Base-by-base conservation (phyloP, 768 basidiomycete species). In the Boletus sp. region DNA sequence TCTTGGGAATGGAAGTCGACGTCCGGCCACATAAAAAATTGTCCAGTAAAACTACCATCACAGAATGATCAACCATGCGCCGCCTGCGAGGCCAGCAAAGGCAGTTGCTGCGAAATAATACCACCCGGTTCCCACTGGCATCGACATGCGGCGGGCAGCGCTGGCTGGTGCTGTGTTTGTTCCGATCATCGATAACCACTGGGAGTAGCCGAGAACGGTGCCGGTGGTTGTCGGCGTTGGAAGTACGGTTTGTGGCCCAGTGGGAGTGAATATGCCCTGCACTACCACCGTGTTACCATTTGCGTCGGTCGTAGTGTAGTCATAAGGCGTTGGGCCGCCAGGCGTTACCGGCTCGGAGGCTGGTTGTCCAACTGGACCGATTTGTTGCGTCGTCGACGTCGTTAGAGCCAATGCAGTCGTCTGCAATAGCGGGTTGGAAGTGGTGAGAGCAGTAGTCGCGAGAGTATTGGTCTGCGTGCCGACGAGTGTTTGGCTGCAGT, bases 341-440 rank as follows among this genome's bases (percentile, higher is more conserved):
- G 80, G 72, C 3, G 69, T 63, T 21, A 59, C 67, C 3, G 66
- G 69, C 25, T 70, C 72, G 5, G 78, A 30, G 3, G 63, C 74
- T 23, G 83, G 83, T 58, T 79, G 77, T 7, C 78, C 86, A 0
- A 87, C 85, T 4, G 84, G 66, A 23, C 51, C 70, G 50, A 45
- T 62, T 13, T 43, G 54, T n/a, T 40, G 50, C 25, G 63, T 7
- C 9, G 71, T 49, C 17, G 71, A 48, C 5, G 63, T 41, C 6
- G 66, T 63, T 1, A 65, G 50, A 2, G 65, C 29, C n/a, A 64
- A 19, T 9, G 64, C 34, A 0, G 71, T 56, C 2, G 70, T 57
- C 32, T 41, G 56, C 14, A 25, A 11, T 8, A 51, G 41, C 17
- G 68, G 23, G 44, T 56, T 64, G 38, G 64, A 32, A 15, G 71